phyloP scores from a whole-genome alignment of 2,329 filamentous ascomycete genomes.

The Ophiostoma ips region DNA sequence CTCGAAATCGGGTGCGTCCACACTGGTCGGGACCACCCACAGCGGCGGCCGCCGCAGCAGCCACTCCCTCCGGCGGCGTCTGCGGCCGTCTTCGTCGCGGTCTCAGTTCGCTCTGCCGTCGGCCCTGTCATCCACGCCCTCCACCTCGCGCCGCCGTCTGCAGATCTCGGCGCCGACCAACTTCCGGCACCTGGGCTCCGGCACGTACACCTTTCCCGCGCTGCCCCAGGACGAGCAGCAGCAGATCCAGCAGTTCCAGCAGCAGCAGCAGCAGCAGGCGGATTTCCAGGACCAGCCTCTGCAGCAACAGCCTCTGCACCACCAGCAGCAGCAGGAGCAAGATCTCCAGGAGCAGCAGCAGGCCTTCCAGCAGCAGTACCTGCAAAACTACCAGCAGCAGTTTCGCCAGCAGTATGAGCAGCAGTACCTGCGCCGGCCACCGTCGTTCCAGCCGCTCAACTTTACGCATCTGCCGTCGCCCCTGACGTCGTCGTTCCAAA shows the following conservation, averaged over 20 bases:
- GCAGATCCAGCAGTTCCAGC: not conserved
- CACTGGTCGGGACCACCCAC: constrained; percentile 11
- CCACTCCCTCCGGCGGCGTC: constrained; percentile 32
- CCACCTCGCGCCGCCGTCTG: constrained; percentile 29
- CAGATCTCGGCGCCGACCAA: constrained; percentile 45
- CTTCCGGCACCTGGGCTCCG: constrained; percentile 43
- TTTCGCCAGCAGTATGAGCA: constrained; percentile 6
- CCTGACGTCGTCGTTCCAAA: constrained; percentile 37
- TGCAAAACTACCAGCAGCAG: constrained; percentile 4
- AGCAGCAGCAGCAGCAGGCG: not conserved
- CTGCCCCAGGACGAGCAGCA: constrained; percentile 2
- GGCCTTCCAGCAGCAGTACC: constrained; percentile 14
- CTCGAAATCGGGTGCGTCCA: constrained; percentile 18
- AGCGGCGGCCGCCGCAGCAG: constrained; percentile 18
- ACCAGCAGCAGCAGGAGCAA: not conserved
- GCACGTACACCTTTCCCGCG: constrained; percentile 8
- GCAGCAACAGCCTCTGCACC: not conserved
- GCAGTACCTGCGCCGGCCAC: constrained; percentile 18
- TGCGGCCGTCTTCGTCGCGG: constrained; percentile 25
- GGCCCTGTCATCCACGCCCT: constrained; percentile 18
- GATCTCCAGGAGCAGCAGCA: not conserved
- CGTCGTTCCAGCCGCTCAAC: constrained; percentile 40
- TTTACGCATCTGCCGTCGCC: constrained; percentile 38
- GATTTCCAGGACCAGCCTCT: not conserved
- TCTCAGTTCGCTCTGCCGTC: constrained; percentile 6